Evolutionary conservation across 768 basidiomycete species (phyloP).

Genomic region (Lactarius tabidus): DNA sequence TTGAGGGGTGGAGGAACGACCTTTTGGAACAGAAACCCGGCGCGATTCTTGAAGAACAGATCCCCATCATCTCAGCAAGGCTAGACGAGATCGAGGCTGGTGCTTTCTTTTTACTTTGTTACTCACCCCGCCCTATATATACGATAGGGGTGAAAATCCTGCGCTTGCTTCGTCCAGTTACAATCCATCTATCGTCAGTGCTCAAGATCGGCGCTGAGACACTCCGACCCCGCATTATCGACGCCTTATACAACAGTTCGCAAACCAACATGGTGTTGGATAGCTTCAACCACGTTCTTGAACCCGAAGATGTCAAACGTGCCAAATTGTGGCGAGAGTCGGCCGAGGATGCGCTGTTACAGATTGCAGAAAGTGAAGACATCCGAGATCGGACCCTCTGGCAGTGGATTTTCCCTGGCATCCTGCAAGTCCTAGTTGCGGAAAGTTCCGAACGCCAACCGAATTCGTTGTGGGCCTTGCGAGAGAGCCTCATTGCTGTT

Average conservation of each 20-base stretch:
- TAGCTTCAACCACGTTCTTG: slow-evolving; percentile 64
- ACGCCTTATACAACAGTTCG: slow-evolving; percentile 50
- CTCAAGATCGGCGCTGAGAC: slow-evolving; percentile 22
- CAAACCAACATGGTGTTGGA: slow-evolving; percentile 47
- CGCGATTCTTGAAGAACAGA: slow-evolving; percentile 37
- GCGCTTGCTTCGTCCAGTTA: slow-evolving; percentile 50
- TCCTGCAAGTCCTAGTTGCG: slow-evolving; percentile 42
- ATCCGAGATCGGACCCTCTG: slow-evolving; percentile 68
- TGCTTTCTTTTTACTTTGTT: slow-evolving; percentile 68
- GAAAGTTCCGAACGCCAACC: slow-evolving; percentile 48
- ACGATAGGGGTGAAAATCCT: slow-evolving; percentile 60
- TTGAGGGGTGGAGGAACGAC: slow-evolving; percentile 62
- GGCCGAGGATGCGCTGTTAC: slow-evolving; percentile 52
- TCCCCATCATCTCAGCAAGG: slow-evolving; percentile 42
- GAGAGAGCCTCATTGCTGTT: slow-evolving; percentile 65
- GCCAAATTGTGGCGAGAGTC: slow-evolving; percentile 65
- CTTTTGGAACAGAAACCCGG: slow-evolving; percentile 42
- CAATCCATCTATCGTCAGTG: slow-evolving; percentile 41
- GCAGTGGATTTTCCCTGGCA: slow-evolving; percentile 64
- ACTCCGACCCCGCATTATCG: slow-evolving; percentile 41
- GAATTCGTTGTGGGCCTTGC: slow-evolving; percentile 45
- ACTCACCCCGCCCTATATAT: slow-evolving; percentile 48
- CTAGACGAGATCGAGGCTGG: slow-evolving; percentile 66
- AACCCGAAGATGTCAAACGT: slow-evolving; percentile 54
- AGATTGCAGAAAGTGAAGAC: slow-evolving; percentile 67